Conservation (phyloP, 768 basidiomycete species). For the Symmetrospora coprosmae region DNA sequence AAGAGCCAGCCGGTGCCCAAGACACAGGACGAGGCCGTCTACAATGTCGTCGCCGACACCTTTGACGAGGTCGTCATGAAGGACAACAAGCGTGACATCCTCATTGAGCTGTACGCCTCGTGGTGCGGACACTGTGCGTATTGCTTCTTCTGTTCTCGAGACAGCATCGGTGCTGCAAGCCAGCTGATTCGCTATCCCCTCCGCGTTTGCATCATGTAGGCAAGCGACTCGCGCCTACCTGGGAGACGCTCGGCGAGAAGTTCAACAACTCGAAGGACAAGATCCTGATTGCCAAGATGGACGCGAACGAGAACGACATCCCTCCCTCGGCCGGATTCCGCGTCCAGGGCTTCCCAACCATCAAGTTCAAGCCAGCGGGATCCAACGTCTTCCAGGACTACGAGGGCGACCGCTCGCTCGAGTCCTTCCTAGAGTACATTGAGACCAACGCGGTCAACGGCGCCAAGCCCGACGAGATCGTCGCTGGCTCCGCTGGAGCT, state of each 20-base stretch:
- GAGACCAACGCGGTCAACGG: constrained; percentile 31
- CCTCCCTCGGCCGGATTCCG: constrained; percentile 71
- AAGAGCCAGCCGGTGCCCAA: constrained; percentile 82
- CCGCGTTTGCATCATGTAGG: constrained; percentile 33
- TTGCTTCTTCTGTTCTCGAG: neutral
- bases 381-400: constrained; percentile 75
- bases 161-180: neutral
- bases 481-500: neutral
- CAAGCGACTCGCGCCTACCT: constrained; percentile 88
- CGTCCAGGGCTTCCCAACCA: constrained; percentile 49
- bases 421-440: constrained; percentile 30
- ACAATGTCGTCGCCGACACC: constrained; percentile 67
- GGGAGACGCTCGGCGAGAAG: constrained; percentile 78
- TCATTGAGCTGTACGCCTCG: constrained; percentile 90
- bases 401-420: constrained; percentile 50
- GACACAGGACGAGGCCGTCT: constrained; percentile 66
- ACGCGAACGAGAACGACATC: constrained; percentile 90
- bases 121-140: constrained; percentile 50
- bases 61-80: constrained; percentile 78
- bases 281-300: constrained; percentile 61
- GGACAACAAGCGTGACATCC: constrained; percentile 70
- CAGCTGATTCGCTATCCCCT: neutral
- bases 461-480: constrained; percentile 6
- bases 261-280: constrained; percentile 48
- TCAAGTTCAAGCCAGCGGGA: constrained; percentile 93